phyloP scores from a whole-genome alignment of 31 red algal species.

The Odonthalia washingtoniensis region DNA sequence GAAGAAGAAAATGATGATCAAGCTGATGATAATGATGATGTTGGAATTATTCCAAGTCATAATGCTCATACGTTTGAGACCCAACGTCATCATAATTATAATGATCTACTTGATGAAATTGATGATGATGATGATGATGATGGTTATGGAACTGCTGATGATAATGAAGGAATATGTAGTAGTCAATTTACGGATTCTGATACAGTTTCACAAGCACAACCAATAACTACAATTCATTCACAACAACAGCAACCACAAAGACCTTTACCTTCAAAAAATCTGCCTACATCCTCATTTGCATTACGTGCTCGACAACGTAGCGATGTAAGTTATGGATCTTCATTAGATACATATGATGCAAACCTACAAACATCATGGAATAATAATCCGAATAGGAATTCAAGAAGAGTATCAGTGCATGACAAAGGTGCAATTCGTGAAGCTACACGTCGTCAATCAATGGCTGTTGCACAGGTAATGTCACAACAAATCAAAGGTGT shows the following conservation, averaged over 20 bases:
- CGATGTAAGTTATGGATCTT: background rate
- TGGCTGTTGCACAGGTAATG: slow-evolving; percentile 60
- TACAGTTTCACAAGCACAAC: no score
- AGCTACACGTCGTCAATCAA: slow-evolving; percentile 59
- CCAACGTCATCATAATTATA: no score
- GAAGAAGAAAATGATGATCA: background rate
- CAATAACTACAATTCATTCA: no score
- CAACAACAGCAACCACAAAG: no score
- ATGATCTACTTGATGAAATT: no score
- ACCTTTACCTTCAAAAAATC: no score
- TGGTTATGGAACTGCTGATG: background rate
- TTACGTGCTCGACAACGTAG: background rate
- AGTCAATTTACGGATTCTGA: no score
- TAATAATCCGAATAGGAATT: background rate
- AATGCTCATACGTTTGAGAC: background rate
- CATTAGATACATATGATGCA: no score
- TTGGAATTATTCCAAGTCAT: background rate
- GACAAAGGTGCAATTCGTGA: slow-evolving; percentile 54
- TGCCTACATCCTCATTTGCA: no score
- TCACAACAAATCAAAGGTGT: slow-evolving; percentile 64
- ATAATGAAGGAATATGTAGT: no score
- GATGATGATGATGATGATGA: background rate
- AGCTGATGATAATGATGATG: background rate
- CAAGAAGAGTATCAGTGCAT: slow-evolving; percentile 12
- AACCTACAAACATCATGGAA: background rate